Evolutionary conservation across 2,329 filamentous ascomycete genomes (phyloP).

Genomic region (Aspergillus ibericus): DNA sequence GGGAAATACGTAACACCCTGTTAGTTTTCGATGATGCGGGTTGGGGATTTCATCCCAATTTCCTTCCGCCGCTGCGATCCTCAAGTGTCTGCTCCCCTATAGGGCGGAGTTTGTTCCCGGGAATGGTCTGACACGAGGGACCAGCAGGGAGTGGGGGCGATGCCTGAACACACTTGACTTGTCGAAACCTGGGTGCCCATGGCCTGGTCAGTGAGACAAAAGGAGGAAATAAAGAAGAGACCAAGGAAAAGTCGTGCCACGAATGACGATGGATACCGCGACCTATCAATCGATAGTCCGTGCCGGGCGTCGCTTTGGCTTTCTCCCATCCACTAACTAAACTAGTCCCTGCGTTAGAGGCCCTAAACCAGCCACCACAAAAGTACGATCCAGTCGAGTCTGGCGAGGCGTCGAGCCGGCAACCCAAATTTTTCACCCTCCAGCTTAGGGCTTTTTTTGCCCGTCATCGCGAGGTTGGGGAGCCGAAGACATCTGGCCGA

Average conservation of each 20-base stretch:
- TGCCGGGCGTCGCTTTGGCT: conserved; percentile 2
- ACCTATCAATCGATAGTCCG: conserved; percentile 19
- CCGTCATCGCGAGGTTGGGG: conserved; percentile 28
- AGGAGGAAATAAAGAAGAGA: not conserved
- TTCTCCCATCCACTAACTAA: conserved; percentile 12
- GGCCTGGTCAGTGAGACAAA: not conserved
- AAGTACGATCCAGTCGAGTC: conserved; percentile 10
- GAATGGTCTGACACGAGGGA: not conserved
- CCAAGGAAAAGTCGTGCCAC: not conserved
- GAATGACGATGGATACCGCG: not conserved
- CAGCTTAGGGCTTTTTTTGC: not conserved
- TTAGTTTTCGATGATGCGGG: not conserved
- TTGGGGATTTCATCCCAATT: not conserved
- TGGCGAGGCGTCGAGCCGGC: not conserved
- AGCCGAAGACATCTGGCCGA: conserved; percentile 27
- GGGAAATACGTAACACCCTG: not conserved
- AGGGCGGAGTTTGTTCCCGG: not conserved
- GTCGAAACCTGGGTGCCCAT: not conserved
- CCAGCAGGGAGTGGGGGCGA: not conserved
- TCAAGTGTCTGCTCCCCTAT: not conserved
- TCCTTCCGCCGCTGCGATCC: not conserved
- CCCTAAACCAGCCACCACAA: not conserved
- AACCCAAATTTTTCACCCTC: not conserved
- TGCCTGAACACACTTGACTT: not conserved
- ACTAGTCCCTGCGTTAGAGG: conserved; percentile 15